Base-by-base conservation (phyloP, 1,284 basidiomycete genomes). In the Crocinoboletus sp. region DNA sequence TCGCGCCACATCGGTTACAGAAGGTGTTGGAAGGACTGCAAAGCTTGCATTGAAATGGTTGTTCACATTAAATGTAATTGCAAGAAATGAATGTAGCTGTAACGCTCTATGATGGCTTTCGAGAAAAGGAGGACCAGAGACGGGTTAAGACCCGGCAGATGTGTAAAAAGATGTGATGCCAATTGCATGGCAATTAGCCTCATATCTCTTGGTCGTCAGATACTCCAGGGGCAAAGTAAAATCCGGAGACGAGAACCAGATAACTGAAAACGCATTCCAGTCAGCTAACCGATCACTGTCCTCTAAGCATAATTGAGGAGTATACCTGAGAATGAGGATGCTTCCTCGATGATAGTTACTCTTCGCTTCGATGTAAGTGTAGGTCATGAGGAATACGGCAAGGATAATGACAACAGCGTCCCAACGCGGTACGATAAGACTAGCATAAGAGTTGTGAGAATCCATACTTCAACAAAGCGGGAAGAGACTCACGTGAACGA, bases 341-440 rank as follows among this genome's bases (percentile, higher is more conserved):
- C 88, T 92, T 36, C 94, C 94, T 54, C 94, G 80, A 64, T 96
- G 92, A 63, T 98, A 99, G 71, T 99, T 99, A 57, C 89, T 89
- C 68, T 91, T 89, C 15, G 94, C 93, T 69, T 99, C 96, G 60
- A 98, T 98, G 67, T 98, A 99, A 4, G 94, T 97, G 67, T 99
- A 99, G 0, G 96, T 99, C 72, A 99, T 82, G 53, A 99, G 70
- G 76, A 99, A 99, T 67, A 95, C 90, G 2, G 91, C 88, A 23
- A 94, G 73, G 58, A 99, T 90, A 65, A 99, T 91, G 23, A 87
- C 88, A 53, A 99, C 85, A 37, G 96, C 92, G 64, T 99, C 96
- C 95, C 96, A 99, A 57, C 94, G 82, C 1, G 96, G 96, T 79
- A 99, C 98, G 53, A 99, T 94, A 45, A 99, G 78, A 16, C 93